Evolutionary conservation across 2,329 filamentous ascomycete species (phyloP), one percentile per base, ranked within the genome.

Genomic region (Colletotrichum sp.): DNA sequence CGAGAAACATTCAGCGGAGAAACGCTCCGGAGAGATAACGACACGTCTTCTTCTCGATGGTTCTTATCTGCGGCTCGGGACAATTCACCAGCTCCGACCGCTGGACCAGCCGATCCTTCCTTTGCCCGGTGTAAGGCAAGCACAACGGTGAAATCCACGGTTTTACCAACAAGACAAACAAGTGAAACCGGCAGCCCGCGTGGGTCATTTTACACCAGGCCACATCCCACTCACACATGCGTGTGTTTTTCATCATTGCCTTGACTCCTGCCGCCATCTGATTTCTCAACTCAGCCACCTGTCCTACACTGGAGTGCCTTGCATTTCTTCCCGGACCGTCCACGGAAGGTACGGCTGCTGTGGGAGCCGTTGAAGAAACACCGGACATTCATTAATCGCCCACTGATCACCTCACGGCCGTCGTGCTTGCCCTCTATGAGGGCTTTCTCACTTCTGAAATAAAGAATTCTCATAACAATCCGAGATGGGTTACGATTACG

Each of bases 401-500:
- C 12, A 26, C 43, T 9, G 30, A 21, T 21, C 30, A 9, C 64
- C 26, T 56, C 55, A 69, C 52, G n/a, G 18, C 36, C 36, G 7
- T 24, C n/a, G 26, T 5, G 14, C 67, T 13, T 62, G 36, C 56
- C 13, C 36, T 69, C 16, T 26, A 32, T 34, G 62, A 43, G 62
- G 43, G 24, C 24, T 13, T 36, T 24, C 7, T 8, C 24, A 30
- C 9, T 1, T 62, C 18, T 62, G 55, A 9, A 43, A 43, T 59
- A 18, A 48, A 61, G 24, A 30, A 32, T 21, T 12, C 10, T 34
- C 55, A 56, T n/a, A 48, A 36, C 36, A 58, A 13, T 43, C 34
- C 82, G 82, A 78, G 75, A 92, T 92, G 90, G 90, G 89, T 52
- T 88, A 86, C 84, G 90, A 92, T 78, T 92, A 92, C 87, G 90